Evolutionary conservation across 2,329 filamentous ascomycete species (phyloP).

Genomic region (Penicillium griseofulvum): DNA sequence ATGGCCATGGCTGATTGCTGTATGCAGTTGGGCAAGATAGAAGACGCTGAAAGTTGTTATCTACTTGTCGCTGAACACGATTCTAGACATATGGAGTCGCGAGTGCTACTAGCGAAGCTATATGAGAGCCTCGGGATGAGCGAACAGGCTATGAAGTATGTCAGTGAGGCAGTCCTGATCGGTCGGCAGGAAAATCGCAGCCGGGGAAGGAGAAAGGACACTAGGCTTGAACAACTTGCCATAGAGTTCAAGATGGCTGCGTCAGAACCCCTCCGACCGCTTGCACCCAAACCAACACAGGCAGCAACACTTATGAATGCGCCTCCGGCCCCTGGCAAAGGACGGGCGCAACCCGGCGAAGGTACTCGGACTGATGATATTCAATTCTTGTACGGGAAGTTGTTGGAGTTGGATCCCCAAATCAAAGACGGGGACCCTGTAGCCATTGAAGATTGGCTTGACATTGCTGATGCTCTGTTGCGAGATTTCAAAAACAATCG

Average conservation of each 20-base stretch:
- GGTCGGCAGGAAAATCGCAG: constrained; percentile 44
- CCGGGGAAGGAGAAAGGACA: constrained; percentile 34
- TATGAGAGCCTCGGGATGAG: constrained; percentile 73
- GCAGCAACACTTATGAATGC: constrained; percentile 16
- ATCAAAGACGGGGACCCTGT: constrained; percentile 51
- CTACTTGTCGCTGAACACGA: constrained; percentile 71
- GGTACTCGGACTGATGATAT: constrained; percentile 43
- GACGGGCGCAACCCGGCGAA: constrained; percentile 30
- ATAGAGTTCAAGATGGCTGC: constrained; percentile 36
- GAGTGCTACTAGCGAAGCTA: constrained; percentile 76
- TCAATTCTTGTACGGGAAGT: constrained; percentile 45
- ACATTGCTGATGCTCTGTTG: constrained; percentile 57
- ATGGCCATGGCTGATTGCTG: constrained; percentile 61
- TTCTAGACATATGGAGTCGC: constrained; percentile 69
- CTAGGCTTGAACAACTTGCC: constrained; percentile 42
- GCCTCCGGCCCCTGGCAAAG: constrained; percentile 13
- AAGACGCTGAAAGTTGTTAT: constrained; percentile 74
- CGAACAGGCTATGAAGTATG: constrained; percentile 73
- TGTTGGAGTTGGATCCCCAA: constrained; percentile 48
- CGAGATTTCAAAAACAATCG: constrained; percentile 61
- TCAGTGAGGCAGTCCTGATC: constrained; percentile 70
- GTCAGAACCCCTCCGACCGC: constrained; percentile 13
- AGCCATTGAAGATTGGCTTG: constrained; percentile 56
- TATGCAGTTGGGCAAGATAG: constrained; percentile 59
- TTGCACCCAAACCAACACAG: constrained; percentile 19